Evolutionary conservation across 2,329 filamentous ascomycete species (phyloP).

Genomic region (Gliomastix tumulicola): DNA sequence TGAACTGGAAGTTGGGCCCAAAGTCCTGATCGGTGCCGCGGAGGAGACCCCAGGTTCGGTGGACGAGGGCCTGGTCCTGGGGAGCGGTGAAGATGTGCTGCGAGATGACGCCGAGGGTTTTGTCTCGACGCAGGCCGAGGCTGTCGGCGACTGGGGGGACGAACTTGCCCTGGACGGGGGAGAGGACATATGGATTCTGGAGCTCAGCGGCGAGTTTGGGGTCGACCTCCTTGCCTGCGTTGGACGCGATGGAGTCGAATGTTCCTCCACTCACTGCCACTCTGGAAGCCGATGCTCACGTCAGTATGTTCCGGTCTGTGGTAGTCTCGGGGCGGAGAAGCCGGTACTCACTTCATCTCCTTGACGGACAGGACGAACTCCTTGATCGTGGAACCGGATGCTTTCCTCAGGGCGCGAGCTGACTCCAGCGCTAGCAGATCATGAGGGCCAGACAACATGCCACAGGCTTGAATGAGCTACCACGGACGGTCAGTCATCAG

Average conservation of each 20-base stretch:
- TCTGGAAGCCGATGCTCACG: no score
- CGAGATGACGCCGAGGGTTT: slow-evolving; percentile 15
- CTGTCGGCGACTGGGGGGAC: slow-evolving; percentile 4
- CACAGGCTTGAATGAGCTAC: background rate
- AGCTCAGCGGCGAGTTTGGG: background rate
- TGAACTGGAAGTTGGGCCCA: slow-evolving; percentile 54
- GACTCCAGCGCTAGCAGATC: background rate
- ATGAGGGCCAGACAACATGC: background rate
- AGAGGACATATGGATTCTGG: slow-evolving; percentile 46
- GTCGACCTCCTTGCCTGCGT: slow-evolving; percentile 35
- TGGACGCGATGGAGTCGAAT: slow-evolving; percentile 43
- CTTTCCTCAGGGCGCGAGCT: background rate
- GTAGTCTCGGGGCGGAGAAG: no score
- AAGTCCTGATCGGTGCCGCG: slow-evolving; percentile 40
- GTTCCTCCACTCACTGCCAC: no score
- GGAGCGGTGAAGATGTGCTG: slow-evolving; percentile 43
- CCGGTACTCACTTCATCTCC: background rate
- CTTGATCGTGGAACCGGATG: background rate
- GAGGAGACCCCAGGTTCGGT: slow-evolving; percentile 57
- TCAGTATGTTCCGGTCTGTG: no score
- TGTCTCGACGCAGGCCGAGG: slow-evolving; percentile 2
- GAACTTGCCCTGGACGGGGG: slow-evolving; percentile 40
- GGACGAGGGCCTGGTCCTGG: slow-evolving; percentile 43
- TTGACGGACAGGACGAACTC: background rate
- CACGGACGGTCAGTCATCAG: background rate